These are phyloP conservation scores for Physcomitrellopsis africana DNA, from an alignment of 225 moss, liverwort and hornwort species.

Conservation along the genomic window DNA sequence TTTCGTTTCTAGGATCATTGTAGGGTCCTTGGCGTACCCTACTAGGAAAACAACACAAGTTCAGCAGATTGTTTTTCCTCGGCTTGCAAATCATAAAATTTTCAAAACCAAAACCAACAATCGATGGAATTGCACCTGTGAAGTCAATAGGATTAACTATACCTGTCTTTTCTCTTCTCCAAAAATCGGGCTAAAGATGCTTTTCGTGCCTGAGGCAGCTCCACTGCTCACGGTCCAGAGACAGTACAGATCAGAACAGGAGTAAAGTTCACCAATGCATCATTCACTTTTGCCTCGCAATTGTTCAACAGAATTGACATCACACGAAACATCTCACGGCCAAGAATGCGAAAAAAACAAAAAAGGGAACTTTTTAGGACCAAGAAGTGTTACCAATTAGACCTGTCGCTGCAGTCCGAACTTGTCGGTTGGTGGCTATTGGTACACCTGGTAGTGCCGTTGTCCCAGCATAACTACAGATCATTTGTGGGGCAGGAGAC, in stretches of 20 bases:
- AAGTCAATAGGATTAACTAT: neutral
- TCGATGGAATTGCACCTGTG: neutral
- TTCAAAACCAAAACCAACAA: too few species aligned
- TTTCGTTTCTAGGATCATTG: neutral
- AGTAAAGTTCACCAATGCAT: neutral
- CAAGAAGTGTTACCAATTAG: neutral
- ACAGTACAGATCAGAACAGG: neutral
- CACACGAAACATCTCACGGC: neutral
- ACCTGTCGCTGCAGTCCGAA: constrained; percentile 26
- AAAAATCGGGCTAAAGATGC: constrained; percentile 83
- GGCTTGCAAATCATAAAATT: too few species aligned
- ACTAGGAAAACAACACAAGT: neutral
- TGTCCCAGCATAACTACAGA: constrained; percentile 8
- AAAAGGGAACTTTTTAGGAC: neutral
- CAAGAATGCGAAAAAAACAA: neutral
- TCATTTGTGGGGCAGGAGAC: constrained; percentile 32
- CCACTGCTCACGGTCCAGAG: constrained; percentile 25
- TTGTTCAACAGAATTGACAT: too few species aligned
- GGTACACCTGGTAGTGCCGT: neutral
- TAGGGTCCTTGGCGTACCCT: constrained; percentile 52
- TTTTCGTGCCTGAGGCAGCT: constrained; percentile 84
- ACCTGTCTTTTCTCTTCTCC: constrained; percentile 95
- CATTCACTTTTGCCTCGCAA: too few species aligned
- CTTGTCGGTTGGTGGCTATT: neutral
- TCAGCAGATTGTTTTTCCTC: neutral